phyloP scores from a whole-genome alignment of 768 basidiomycete genomes.

The Tulasnella sp. region DNA sequence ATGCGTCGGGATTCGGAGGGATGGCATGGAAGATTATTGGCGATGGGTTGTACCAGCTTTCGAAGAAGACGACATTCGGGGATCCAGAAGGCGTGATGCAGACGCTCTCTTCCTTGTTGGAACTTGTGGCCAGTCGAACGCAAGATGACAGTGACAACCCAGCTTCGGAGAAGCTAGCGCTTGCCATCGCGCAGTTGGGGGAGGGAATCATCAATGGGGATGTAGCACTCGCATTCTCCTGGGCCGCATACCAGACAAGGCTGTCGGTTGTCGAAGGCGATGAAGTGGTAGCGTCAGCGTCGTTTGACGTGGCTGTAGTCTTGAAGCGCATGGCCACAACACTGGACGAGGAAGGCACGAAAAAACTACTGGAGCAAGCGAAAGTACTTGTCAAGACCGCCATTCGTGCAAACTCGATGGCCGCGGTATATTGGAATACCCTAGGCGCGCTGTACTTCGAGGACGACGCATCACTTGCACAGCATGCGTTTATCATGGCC shows the following conservation, averaged over 20 bases:
- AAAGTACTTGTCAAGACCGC: slow-evolving; percentile 53
- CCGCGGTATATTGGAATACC: slow-evolving; percentile 68
- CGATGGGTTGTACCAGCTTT: slow-evolving; percentile 62
- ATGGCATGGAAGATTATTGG: slow-evolving; percentile 75
- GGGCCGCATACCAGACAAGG: neutral
- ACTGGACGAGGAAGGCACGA: slow-evolving; percentile 26
- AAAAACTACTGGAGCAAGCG: slow-evolving; percentile 31
- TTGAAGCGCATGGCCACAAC: slow-evolving; percentile 39
- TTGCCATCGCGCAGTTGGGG: neutral
- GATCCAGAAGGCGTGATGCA: slow-evolving; percentile 23
- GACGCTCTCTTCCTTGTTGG: neutral
- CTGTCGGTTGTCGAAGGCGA: slow-evolving; percentile 20
- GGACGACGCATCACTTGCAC: slow-evolving; percentile 56
- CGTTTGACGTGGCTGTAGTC: slow-evolving; percentile 60
- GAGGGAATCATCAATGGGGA: neutral
- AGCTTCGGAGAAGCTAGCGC: neutral
- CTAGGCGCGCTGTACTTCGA: slow-evolving; percentile 63
- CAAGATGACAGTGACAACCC: neutral
- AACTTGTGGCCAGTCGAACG: neutral
- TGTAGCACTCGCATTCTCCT: neutral
- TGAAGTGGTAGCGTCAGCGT: slow-evolving; percentile 41
- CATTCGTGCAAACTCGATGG: slow-evolving; percentile 55
- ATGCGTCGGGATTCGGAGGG: slow-evolving; percentile 49
- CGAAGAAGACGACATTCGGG: slow-evolving; percentile 37
- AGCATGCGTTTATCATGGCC: slow-evolving; percentile 85